These are phyloP conservation scores for Azolla pinnata DNA, from an alignment of 75 land plant genomes.

Conservation along the genomic window DNA sequence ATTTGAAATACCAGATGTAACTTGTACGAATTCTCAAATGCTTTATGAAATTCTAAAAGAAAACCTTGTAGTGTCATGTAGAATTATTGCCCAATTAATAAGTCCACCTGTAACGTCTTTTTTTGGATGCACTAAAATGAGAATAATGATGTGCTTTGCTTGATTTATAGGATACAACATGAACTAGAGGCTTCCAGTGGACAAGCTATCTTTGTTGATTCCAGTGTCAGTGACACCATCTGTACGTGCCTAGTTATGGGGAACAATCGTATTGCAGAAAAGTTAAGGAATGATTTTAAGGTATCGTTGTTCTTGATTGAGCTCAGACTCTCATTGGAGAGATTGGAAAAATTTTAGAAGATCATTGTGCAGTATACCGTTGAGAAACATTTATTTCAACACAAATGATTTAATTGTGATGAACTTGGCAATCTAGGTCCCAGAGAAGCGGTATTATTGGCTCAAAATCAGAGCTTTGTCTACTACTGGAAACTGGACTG, in stretches of 20 bases:
- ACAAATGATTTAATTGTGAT: background rate
- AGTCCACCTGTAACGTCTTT: background rate
- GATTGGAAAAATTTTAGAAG: too few relatives aligned
- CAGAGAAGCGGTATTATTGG: constrained; percentile 99
- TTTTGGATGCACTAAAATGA: background rate
- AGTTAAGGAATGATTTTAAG: constrained; percentile 80
- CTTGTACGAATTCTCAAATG: too few relatives aligned
- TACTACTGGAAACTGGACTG: constrained; percentile 83
- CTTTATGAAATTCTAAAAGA: too few relatives aligned
- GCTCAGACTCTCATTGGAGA: too few relatives aligned
- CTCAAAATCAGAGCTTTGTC: constrained; percentile 93
- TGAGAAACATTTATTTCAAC: too few relatives aligned
- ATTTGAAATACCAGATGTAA: too few relatives aligned
- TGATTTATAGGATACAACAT: constrained; percentile 82
- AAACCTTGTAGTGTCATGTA: background rate
- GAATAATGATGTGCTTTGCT: background rate
- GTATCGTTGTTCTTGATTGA: too few relatives aligned
- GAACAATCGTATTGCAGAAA: constrained; percentile 69
- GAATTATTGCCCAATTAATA: background rate
- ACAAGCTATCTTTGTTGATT: constrained; percentile 89
- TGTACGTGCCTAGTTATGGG: constrained; percentile 95
- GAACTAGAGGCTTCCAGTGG: constrained; percentile 81
- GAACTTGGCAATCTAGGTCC: constrained; percentile 44
- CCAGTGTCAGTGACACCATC: constrained; percentile 96
- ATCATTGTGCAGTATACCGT: too few relatives aligned